A percentile compares a stretch with the other conserved stretches of the same genome.
Evolutionary conservation across 225 moss, liverwort and hornwort genomes (phyloP).

Genomic region (Thuidium tamariscinum): DNA sequence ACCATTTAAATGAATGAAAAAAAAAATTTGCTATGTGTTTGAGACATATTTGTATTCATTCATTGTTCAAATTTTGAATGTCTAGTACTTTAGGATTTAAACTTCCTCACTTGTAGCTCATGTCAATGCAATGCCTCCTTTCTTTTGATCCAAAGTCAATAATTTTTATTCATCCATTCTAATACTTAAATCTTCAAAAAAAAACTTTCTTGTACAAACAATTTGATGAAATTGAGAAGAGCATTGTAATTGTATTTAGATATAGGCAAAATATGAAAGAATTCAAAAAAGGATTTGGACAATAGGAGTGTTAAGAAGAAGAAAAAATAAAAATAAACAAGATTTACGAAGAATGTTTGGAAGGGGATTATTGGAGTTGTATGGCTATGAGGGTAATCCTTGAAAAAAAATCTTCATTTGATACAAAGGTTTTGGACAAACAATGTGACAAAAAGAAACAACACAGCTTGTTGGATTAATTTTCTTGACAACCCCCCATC

Average conservation of each 20-base stretch:
- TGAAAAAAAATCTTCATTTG: neutral
- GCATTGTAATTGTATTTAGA: too few species aligned
- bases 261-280: too few species aligned
- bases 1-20: neutral
- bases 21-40: neutral
- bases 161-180: neutral
- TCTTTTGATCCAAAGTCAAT: neutral
- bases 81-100: fast-evolving
- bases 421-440: fast-evolving
- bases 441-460: too few species aligned
- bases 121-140: neutral
- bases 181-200: neutral
- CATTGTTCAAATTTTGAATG: neutral
- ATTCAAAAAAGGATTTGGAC: too few species aligned
- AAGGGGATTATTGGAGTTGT: neutral
- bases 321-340: neutral
- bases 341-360: neutral
- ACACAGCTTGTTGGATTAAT: too few species aligned
- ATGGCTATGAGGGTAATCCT: fast-evolving
- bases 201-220: too few species aligned
- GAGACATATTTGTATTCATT: neutral
- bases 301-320: neutral
- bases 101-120: fast-evolving
- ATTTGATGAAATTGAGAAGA: too few species aligned
- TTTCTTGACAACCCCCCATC: too few species aligned